A percentile compares a stretch with the other conserved stretches of the same genome.
Evolutionary conservation across 1,284 basidiomycete genomes (phyloP).

Genomic region (Pholiota adiposa): DNA sequence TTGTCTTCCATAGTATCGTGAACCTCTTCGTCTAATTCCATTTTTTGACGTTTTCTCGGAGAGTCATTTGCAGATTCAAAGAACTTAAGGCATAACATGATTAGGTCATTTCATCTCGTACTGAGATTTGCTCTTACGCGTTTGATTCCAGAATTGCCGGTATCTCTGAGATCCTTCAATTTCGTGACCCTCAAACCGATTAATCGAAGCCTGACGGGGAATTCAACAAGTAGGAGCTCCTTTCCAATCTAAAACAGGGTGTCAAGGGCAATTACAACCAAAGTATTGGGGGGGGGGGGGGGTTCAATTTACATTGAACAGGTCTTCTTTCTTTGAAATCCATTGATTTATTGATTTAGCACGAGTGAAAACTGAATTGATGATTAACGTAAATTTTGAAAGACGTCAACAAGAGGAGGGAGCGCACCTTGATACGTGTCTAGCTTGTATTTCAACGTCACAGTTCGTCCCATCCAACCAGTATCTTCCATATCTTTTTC

Average conservation of each 20-base stretch:
- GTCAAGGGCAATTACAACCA: constrained; percentile 6
- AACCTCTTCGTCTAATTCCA: constrained; percentile 22
- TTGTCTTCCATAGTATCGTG: constrained; percentile 34
- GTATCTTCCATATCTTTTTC: constrained; percentile 73
- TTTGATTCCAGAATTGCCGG: constrained; percentile 60
- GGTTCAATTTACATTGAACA: constrained; percentile 70
- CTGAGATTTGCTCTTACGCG: constrained; percentile 42
- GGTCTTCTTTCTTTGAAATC: constrained; percentile 79
- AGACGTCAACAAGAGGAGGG: neutral
- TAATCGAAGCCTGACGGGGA: constrained; percentile 78
- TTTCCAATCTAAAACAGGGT: constrained; percentile 67
- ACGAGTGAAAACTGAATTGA: constrained; percentile 79
- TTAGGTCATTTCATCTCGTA: neutral
- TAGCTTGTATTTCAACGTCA: constrained; percentile 82
- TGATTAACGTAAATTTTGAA: neutral
- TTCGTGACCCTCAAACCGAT: constrained; percentile 86
- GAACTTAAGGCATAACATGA: constrained; percentile 48
- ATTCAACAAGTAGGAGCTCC: constrained; percentile 79
- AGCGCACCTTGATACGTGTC: constrained; percentile 74
- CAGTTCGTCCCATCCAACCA: constrained; percentile 77
- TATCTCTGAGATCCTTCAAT: constrained; percentile 74
- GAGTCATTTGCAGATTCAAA: constrained; percentile 45
- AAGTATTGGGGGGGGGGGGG: no score
- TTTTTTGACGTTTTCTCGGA: constrained; percentile 20
- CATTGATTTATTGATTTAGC: constrained; percentile 79